phyloP scores from a whole-genome alignment of 495 filamentous ascomycete species.

The Podospora pseudocomata region DNA sequence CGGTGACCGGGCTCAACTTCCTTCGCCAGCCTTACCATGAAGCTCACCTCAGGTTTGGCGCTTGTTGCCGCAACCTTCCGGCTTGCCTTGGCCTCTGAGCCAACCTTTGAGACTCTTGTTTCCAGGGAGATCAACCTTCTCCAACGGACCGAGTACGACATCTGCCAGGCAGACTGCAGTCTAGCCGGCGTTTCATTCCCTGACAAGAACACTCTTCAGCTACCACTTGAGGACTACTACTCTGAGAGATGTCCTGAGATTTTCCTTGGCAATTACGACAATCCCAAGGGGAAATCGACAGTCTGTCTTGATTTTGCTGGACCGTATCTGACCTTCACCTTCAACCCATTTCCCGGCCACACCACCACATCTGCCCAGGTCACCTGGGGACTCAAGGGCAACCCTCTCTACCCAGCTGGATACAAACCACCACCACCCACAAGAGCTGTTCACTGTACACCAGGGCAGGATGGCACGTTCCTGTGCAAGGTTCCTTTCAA shows the following conservation, averaged over 20 bases:
- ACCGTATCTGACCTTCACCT: slow-evolving; percentile 5
- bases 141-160: slow-evolving; percentile 1
- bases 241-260: slow-evolving; percentile 5
- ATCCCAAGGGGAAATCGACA: neutral
- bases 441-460: neutral
- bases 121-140: neutral
- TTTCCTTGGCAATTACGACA: neutral
- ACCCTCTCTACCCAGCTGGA: neutral
- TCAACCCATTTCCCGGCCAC: neutral
- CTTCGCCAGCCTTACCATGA: neutral
- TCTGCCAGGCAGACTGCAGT: slow-evolving; percentile 7
- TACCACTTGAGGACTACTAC: slow-evolving; percentile 3
- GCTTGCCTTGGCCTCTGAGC: neutral
- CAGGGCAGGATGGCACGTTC: neutral
- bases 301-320: slow-evolving; percentile 8
- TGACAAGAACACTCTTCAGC: slow-evolving; percentile 6
- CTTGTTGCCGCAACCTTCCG: neutral
- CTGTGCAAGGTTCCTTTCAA: slow-evolving; percentile 7
- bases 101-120: neutral
- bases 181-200: slow-evolving; percentile 4
- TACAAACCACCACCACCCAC: slow-evolving; percentile 3
- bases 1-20: neutral
- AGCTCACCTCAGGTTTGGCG: neutral
- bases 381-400: neutral
- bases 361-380: slow-evolving; percentile 5